These are phyloP conservation scores for Quercus mongolica DNA, from an alignment of 306 rosid genomes.

Conservation along the genomic window DNA sequence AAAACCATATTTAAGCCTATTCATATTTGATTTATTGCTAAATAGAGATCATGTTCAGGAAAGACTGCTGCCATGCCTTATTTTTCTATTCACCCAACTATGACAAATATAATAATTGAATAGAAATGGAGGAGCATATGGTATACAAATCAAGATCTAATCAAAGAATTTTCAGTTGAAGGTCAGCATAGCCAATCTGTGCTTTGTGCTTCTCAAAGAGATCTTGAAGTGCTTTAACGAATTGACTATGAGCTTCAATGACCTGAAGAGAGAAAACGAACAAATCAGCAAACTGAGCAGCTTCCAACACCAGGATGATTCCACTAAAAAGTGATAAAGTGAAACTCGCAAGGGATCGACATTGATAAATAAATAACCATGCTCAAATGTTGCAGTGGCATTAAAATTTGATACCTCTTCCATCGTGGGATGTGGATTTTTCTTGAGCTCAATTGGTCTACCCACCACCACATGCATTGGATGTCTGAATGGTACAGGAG, in stretches of 20 bases:
- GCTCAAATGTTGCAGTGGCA: neutral
- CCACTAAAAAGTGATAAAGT: neutral
- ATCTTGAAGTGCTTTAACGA: conserved; percentile 65
- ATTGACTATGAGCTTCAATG: conserved; percentile 51
- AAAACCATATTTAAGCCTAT: neutral
- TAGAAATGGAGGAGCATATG: neutral
- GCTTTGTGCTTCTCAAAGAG: conserved; percentile 83
- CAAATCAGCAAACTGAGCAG: neutral
- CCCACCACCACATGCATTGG: conserved; percentile 90
- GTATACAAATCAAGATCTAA: neutral
- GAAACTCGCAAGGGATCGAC: neutral
- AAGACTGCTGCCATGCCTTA: neutral
- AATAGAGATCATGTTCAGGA: neutral
- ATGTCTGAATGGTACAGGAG: conserved; percentile 67
- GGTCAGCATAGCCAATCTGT: conserved; percentile 61
- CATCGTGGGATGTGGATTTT: conserved; percentile 67
- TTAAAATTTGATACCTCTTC: conserved; percentile 39
- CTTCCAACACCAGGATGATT: neutral
- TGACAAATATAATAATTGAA: conserved; percentile 8
- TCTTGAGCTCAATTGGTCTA: conserved; percentile 63
- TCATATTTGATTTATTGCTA: neutral
- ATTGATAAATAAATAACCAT: neutral
- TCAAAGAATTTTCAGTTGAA: conserved; percentile 68
- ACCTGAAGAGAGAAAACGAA: conserved; percentile 39
- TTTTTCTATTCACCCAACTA: neutral